Evolutionary conservation across 805 yeast genomes (phyloP), one percentile per base, ranked within the genome.

Genomic region (Pichia rugopelliculosa): DNA sequence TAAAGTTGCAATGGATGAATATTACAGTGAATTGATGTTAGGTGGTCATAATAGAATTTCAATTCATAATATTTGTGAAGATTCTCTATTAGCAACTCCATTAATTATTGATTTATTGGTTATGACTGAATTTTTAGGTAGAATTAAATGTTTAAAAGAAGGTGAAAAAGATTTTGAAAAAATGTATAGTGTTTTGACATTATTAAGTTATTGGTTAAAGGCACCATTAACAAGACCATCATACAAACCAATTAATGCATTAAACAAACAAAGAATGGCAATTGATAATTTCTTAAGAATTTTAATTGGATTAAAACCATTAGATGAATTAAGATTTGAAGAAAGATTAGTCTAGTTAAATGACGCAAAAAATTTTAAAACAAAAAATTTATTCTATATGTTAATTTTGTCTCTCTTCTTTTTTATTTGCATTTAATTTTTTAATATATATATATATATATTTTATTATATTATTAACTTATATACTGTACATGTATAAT

Each of bases 1-100:
- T 55, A 90, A 90, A 74, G 96, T 90, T 54, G 98, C 98, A 45
- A 91, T 90, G 97, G 98, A 90, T 68, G 97, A 91, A 72, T 90
- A 90, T 72, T 88, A 91, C 73, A 84, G 95, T 48, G 97, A 90
- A 70, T 80, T 90, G 64, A 91, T 90, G 97, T 77, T 90, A 59
- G 98, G 98, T 52, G 98, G 98, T 40, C 96, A 90, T 72, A 91
- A 90, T 73, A 84, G 93, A 64, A 85, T 90, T 56, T 82, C 95
- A 42, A 84, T 91, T 62, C 96, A 90, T 71, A 90, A 91, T 65
- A 96, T 91, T 38, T 90, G 98, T 69, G 98, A 90, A 70, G 98
- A 90, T 67, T 89, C 96, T 3, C 74, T 90, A 59, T 76, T 90
- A 65, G 98, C 98, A 18, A 86, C 96, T 23, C 97, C 98, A 43